Percentiles rank a stretch among this genome's conserved stretches.
phyloP scores from a whole-genome alignment of 768 basidiomycete species.

The Serendipita sp. region DNA sequence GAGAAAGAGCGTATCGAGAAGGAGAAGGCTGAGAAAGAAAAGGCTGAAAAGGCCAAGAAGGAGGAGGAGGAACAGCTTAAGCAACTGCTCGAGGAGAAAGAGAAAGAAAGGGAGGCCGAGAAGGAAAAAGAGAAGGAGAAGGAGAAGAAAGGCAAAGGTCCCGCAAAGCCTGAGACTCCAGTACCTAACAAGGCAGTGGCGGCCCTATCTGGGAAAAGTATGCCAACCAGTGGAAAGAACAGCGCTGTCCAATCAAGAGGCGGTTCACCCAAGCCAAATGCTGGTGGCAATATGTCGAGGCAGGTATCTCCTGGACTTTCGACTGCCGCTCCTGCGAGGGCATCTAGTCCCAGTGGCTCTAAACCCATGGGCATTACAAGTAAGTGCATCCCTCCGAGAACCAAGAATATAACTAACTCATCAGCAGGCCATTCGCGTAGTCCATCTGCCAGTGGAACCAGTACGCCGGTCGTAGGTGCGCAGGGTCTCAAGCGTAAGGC shows the following conservation, averaged over 20 bases:
- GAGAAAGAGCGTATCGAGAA: slow-evolving; percentile 37
- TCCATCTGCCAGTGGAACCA: neutral
- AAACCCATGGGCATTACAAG: neutral
- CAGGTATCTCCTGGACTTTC: neutral
- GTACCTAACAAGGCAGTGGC: neutral
- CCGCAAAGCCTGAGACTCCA: neutral
- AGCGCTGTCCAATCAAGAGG: neutral
- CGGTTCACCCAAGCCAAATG: neutral
- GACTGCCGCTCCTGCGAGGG: neutral
- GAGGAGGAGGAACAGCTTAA: slow-evolving; percentile 51
- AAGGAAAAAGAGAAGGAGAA: neutral
- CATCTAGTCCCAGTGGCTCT: neutral
- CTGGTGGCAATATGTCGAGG: neutral
- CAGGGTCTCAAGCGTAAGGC: neutral
- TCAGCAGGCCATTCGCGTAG: neutral
- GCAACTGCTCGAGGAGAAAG: slow-evolving; percentile 39
- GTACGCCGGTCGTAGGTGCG: neutral
- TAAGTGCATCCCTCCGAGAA: neutral
- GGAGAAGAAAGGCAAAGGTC: neutral
- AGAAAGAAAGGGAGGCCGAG: slow-evolving; percentile 25
- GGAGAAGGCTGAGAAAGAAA: slow-evolving; percentile 31
- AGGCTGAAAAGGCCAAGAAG: slow-evolving; percentile 29
- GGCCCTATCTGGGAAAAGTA: neutral
- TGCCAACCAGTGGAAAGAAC: neutral
- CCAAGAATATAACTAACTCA: neutral